phyloP scores from a whole-genome alignment of 169 alveolate species.

The Ichthyophthirius multifiliis region DNA sequence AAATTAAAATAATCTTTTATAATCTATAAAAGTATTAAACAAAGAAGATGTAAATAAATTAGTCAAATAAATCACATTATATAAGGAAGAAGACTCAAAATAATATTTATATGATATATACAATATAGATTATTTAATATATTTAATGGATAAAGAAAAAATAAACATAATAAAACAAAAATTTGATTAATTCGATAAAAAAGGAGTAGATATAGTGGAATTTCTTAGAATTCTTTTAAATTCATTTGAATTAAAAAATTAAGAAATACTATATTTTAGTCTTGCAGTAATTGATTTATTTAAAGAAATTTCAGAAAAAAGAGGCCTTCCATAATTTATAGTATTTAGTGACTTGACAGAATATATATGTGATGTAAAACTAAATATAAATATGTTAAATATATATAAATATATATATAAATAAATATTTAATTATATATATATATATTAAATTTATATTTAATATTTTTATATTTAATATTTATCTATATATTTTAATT shows the following conservation, averaged over 20 bases:
- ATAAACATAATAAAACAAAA: neutral
- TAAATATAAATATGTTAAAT: too few relatives aligned
- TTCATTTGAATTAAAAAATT: neutral
- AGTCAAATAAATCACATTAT: neutral
- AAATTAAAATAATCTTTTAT: too few relatives aligned
- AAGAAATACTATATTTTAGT: neutral
- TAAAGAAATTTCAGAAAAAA: conserved; percentile 15
- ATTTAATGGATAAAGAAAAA: neutral
- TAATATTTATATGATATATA: neutral
- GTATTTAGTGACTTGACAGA: neutral
- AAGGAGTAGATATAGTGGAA: conserved; percentile 11
- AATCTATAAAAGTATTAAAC: too few relatives aligned
- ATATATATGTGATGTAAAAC: neutral
- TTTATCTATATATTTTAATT: too few relatives aligned
- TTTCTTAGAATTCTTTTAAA: neutral
- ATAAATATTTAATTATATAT: too few relatives aligned
- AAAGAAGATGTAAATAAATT: neutral
- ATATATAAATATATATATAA: too few relatives aligned
- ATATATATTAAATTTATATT: too few relatives aligned
- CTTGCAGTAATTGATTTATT: conserved; percentile 9
- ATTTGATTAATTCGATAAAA: neutral
- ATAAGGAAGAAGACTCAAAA: neutral
- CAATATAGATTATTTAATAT: neutral
- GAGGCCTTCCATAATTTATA: neutral
- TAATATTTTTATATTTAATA: too few relatives aligned